A percentile compares a stretch with the other conserved stretches of the same genome.
Evolutionary conservation across 345 rosid genomes (phyloP).

Genomic region (Lepidium africanum): DNA sequence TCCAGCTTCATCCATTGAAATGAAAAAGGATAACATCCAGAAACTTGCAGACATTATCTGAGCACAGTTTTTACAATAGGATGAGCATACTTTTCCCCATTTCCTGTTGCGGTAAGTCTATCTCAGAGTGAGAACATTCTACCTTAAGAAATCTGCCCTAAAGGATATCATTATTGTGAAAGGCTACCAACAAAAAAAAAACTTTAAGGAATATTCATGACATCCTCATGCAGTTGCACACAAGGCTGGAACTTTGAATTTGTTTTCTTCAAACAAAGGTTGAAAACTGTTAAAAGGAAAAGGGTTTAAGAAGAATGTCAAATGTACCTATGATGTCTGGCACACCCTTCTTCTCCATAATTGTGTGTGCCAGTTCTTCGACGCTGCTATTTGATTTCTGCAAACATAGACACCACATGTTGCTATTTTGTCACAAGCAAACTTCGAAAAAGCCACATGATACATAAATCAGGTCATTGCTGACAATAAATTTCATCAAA

Average conservation of each 20-base stretch:
- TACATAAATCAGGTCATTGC: not conserved
- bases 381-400: conserved; percentile 69
- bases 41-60: not conserved
- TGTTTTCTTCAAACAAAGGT: not conserved
- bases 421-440: not conserved
- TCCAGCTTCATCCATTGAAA: not conserved
- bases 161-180: not conserved
- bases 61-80: not conserved
- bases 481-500: not conserved
- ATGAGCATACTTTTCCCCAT: not conserved
- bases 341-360: conserved; percentile 75
- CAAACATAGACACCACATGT: conserved; percentile 6
- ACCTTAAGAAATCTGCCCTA: no score
- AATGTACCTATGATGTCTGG: conserved; percentile 78
- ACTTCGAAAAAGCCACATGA: not conserved
- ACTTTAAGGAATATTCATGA: not conserved
- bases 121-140: not conserved
- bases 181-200: not conserved
- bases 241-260: not conserved
- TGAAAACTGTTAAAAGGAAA: not conserved
- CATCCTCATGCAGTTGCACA: not conserved
- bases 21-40: not conserved
- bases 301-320: not conserved
- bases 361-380: conserved; percentile 58
- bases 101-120: not conserved